Conservation (phyloP, 495 filamentous ascomycete species). For the Friedmanniomyces endolithicus region DNA sequence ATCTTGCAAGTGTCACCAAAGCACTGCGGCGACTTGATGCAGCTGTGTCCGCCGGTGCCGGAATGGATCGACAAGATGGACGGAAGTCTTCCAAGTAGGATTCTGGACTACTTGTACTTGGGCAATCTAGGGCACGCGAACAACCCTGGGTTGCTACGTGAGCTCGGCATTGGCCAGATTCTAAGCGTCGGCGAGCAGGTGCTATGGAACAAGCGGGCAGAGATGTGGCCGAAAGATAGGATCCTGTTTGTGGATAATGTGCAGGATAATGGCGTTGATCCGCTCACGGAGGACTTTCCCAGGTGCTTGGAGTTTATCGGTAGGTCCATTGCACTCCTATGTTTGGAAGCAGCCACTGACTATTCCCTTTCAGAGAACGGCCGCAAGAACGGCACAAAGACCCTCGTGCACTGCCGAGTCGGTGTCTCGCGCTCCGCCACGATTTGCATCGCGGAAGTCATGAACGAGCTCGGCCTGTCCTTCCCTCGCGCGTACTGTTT, state of each 20-base stretch:
- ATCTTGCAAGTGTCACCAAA: constrained; percentile 45
- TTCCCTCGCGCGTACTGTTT: constrained; percentile 94
- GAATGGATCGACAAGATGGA: constrained; percentile 76
- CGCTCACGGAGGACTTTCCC: constrained; percentile 75
- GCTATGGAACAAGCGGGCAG: constrained; percentile 54
- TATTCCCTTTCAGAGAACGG: constrained; percentile 51
- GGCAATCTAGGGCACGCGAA: constrained; percentile 88
- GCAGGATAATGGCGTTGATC: constrained; percentile 94
- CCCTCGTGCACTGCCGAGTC: constrained; percentile 90
- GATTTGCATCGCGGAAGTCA: constrained; percentile 97
- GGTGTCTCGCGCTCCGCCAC: constrained; percentile 91
- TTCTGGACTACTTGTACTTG: constrained; percentile 90
- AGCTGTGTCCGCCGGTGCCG: constrained; percentile 39
- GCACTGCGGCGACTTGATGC: constrained; percentile 5
- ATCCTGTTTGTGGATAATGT: constrained; percentile 68
- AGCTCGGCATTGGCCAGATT: constrained; percentile 74
- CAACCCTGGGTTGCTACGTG: constrained; percentile 67
- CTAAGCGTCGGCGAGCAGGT: constrained; percentile 89
- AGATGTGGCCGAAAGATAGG: constrained; percentile 61
- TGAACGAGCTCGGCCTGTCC: constrained; percentile 64
- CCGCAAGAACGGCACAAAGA: constrained; percentile 61
- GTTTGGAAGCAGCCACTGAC: background rate
- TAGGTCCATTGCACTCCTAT: constrained; percentile 34
- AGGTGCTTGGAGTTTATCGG: constrained; percentile 85
- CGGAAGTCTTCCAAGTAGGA: constrained; percentile 76